phyloP scores from a whole-genome alignment of 305 asterid species.

The Solanum hybrid region DNA sequence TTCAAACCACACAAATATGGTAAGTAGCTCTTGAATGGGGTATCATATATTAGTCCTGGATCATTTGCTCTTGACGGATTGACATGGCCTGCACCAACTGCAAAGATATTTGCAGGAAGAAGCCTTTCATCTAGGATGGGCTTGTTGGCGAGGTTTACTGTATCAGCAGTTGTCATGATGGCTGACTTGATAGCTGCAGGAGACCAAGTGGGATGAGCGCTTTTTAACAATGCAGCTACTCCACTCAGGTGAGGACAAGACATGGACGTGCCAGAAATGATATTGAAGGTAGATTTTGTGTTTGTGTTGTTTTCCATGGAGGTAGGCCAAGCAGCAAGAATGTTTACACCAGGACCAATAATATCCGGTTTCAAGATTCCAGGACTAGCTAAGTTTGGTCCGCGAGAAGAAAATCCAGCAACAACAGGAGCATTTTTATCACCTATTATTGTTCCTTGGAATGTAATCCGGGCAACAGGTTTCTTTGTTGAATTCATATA shows the following conservation, averaged over 20 bases:
- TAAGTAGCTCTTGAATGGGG: not conserved
- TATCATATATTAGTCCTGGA: not conserved
- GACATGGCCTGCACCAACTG: conserved; percentile 45
- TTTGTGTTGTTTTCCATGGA: conserved; percentile 19
- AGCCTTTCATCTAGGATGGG: conserved; percentile 18
- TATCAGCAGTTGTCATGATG: conserved; percentile 37
- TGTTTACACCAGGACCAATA: conserved; percentile 44
- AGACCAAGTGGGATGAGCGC: conserved; percentile 44
- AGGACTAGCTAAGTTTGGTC: conserved; percentile 25
- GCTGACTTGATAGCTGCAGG: conserved; percentile 57
- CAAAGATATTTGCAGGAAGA: conserved; percentile 11
- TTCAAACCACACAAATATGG: conserved; percentile 36
- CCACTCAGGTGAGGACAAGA: conserved; percentile 49
- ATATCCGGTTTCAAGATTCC: conserved; percentile 55
- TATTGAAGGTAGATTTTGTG: conserved; percentile 26
- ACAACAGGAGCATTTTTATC: conserved; percentile 25
- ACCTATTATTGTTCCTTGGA: conserved; percentile 40
- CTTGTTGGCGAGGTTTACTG: not conserved
- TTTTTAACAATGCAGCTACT: conserved; percentile 39
- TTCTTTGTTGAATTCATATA: conserved; percentile 23
- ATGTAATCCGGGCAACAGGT: conserved; percentile 27
- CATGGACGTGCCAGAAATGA: conserved; percentile 50
- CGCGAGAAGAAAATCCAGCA: conserved; percentile 36
- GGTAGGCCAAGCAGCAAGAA: conserved; percentile 33
- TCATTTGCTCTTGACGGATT: not conserved